Evolutionary conservation across 148 eudicot species (phyloP).

Genomic region (Rhododendron simsii): DNA sequence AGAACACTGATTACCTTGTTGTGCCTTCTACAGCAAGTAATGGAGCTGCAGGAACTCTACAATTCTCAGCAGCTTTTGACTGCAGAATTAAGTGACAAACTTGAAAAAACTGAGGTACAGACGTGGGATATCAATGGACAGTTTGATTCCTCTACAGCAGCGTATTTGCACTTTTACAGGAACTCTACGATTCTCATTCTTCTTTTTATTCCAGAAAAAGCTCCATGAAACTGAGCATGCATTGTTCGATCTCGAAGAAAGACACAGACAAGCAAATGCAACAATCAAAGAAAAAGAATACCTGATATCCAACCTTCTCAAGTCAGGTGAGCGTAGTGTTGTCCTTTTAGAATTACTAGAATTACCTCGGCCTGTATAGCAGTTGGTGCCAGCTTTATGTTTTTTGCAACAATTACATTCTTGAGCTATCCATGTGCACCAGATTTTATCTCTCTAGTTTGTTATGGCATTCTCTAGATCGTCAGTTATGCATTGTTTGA

Average conservation of each 20-base stretch:
- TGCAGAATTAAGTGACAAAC: slow-evolving; percentile 72
- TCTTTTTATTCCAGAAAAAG: slow-evolving; percentile 57
- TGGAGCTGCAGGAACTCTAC: slow-evolving; percentile 76
- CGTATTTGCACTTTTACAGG: neutral
- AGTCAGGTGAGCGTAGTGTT: slow-evolving; percentile 60
- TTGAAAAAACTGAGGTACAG: slow-evolving; percentile 85
- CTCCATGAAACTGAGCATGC: slow-evolving; percentile 89
- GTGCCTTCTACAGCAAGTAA: slow-evolving; percentile 53
- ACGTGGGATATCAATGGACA: neutral
- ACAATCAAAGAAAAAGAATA: slow-evolving; percentile 94
- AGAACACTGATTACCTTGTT: slow-evolving; percentile 1
- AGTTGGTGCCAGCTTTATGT: neutral
- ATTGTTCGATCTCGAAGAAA: slow-evolving; percentile 86
- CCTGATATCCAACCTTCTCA: slow-evolving; percentile 79
- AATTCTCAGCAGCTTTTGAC: slow-evolving; percentile 73
- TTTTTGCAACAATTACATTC: neutral
- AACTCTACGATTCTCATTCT: no score
- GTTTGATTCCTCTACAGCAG: neutral
- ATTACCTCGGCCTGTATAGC: neutral
- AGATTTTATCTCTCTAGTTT: neutral
- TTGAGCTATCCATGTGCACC: neutral
- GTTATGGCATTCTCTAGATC: neutral
- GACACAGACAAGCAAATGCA: slow-evolving; percentile 87
- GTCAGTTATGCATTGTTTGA: neutral
- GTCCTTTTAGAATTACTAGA: neutral